Percentiles rank a stretch among this genome's conserved stretches.
phyloP scores from a whole-genome alignment of 2,329 filamentous ascomycete species.

The Thermoascus crustaceus region DNA sequence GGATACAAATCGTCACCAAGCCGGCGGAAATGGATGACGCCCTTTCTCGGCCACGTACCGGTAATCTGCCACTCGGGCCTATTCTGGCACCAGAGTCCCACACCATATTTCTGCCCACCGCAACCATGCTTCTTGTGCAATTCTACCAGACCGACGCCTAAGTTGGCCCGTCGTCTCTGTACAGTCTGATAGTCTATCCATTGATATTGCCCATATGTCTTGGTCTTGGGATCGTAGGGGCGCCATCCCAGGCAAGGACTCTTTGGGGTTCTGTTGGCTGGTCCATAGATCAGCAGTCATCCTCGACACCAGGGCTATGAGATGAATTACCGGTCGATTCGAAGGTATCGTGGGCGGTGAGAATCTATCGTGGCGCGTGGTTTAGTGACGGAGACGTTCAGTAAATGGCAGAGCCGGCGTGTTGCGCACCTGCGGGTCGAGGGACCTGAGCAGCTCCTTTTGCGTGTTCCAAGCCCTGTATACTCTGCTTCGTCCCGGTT shows the following conservation, averaged over 20 bases:
- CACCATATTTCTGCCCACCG: constrained; percentile 57
- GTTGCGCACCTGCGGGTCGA: constrained; percentile 54
- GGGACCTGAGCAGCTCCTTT: constrained; percentile 62
- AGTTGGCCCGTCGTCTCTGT: constrained; percentile 68
- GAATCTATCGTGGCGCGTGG: constrained; percentile 30
- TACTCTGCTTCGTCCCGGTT: constrained; percentile 61
- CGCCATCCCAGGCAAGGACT: constrained; percentile 71
- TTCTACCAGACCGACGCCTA: constrained; percentile 78
- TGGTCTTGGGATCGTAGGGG: constrained; percentile 65
- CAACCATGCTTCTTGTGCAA: constrained; percentile 67
- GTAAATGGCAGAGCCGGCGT: too few relatives aligned
- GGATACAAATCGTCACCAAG: too few relatives aligned
- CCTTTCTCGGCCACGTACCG: constrained; percentile 49
- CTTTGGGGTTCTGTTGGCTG: constrained; percentile 53
- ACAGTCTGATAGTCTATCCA: constrained; percentile 80
- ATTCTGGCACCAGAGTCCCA: constrained; percentile 83
- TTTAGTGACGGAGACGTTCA: too few relatives aligned
- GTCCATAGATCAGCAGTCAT: constrained; percentile 5
- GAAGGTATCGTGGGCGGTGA: constrained; percentile 73
- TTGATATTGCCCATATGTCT: constrained; percentile 66
- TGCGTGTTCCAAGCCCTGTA: constrained; percentile 78
- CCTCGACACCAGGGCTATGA: constrained; percentile 2
- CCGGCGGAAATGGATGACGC: too few relatives aligned
- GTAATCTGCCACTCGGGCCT: constrained; percentile 82
- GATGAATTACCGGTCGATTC: constrained; percentile 48